Conservation (phyloP, 108 stramenopile species). For the Aurantiochytrium sp. region DNA sequence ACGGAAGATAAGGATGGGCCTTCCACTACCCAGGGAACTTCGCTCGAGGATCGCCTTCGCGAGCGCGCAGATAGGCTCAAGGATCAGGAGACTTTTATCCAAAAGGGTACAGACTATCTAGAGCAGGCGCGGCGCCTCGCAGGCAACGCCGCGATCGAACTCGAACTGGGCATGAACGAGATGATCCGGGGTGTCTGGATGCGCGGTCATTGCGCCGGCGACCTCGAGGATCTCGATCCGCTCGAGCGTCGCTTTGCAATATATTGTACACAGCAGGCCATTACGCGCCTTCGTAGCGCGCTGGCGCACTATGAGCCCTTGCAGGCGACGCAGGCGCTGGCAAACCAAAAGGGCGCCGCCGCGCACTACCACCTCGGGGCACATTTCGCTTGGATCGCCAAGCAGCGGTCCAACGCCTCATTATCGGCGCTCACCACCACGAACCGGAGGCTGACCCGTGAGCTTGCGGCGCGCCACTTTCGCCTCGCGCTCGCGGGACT, state of each 20-base stretch:
- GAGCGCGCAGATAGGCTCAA: background rate
- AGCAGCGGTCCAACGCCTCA: background rate
- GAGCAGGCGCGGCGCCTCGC: background rate
- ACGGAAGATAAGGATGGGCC: too few relatives aligned
- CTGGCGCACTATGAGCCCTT: background rate
- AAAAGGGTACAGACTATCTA: slow-evolving; percentile 2
- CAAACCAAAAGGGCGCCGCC: background rate
- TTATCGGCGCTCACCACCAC: background rate
- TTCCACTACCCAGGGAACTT: background rate
- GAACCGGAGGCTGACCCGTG: background rate
- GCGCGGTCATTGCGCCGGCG: background rate
- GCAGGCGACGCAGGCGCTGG: background rate
- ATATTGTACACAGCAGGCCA: background rate
- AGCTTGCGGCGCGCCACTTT: background rate
- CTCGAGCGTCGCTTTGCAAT: background rate
- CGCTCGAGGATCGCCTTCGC: background rate
- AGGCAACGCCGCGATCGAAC: background rate
- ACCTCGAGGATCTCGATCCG: background rate
- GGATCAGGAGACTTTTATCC: background rate
- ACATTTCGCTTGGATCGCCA: background rate
- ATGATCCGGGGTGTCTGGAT: background rate
- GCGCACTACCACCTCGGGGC: background rate
- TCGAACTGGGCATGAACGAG: background rate
- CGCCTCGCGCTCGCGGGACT: background rate
- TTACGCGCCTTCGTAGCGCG: background rate